Percentiles rank a stretch among this genome's conserved stretches.
phyloP scores from a whole-genome alignment of 148 eudicot genomes.

The Selenicereus undatus region DNA sequence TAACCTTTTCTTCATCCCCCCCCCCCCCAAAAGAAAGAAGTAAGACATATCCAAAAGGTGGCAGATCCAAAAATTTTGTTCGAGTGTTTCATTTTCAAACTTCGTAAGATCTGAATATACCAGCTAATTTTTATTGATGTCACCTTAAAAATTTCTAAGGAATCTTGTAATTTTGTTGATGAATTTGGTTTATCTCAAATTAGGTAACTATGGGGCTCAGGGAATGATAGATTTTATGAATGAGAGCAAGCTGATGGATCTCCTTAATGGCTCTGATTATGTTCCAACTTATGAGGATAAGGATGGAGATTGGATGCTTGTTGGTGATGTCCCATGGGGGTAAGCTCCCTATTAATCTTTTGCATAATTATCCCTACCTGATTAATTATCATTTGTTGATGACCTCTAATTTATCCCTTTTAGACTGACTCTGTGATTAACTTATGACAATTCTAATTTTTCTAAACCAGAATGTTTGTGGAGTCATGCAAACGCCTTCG shows the following conservation, averaged over 20 bases:
- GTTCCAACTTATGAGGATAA: slow-evolving; percentile 86
- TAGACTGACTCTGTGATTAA: neutral
- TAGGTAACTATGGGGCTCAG: slow-evolving; percentile 63
- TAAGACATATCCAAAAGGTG: neutral
- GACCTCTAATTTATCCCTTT: too few species aligned
- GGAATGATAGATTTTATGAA: slow-evolving; percentile 95
- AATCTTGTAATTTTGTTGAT: neutral
- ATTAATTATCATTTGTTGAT: neutral
- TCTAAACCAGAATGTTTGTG: slow-evolving; percentile 49
- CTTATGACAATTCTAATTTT: neutral
- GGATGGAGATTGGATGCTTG: slow-evolving; percentile 94
- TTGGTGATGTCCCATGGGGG: slow-evolving; percentile 96
- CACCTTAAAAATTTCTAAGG: too few species aligned
- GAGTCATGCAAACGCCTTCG: slow-evolving; percentile 60
- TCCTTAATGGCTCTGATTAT: slow-evolving; percentile 67
- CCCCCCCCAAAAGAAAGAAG: too few species aligned
- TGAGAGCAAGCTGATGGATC: slow-evolving; percentile 76
- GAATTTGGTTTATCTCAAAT: neutral
- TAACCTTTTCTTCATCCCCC: neutral
- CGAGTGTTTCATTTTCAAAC: too few species aligned
- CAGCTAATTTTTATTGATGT: too few species aligned
- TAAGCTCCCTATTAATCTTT: slow-evolving; percentile 30
- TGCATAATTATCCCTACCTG: neutral
- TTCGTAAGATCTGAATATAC: too few species aligned
- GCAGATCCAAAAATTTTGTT: too few species aligned